Conservation (phyloP, 352 stramenopile genomes). For the Phytophthora fragariae region DNA sequence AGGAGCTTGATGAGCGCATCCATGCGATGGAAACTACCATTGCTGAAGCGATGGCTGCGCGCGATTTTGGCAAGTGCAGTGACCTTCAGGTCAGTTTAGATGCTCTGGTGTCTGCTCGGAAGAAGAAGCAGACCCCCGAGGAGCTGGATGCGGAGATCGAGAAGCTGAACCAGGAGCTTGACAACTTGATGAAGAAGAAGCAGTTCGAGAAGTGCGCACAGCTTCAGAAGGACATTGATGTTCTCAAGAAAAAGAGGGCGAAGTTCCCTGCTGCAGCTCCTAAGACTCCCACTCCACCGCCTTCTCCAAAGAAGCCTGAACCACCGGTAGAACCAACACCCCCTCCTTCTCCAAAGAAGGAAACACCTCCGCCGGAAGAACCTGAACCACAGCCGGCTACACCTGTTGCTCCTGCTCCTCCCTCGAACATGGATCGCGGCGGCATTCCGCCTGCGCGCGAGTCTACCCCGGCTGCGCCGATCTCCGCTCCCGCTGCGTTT, state of each 20-base stretch:
- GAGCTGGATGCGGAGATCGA: constrained; percentile 86
- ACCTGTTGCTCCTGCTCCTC: constrained; percentile 26
- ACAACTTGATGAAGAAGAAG: constrained; percentile 78
- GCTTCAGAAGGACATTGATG: constrained; percentile 88
- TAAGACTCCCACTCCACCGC: constrained; percentile 43
- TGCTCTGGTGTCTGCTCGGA: constrained; percentile 68
- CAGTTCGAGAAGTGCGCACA: constrained; percentile 88
- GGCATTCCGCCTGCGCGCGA: constrained; percentile 32
- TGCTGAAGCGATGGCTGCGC: constrained; percentile 75
- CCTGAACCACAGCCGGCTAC: constrained; percentile 22
- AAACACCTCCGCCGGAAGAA: constrained; percentile 22
- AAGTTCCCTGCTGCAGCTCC: constrained; percentile 54
- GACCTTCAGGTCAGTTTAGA: constrained; percentile 79
- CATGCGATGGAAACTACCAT: constrained; percentile 70
- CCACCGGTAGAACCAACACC: constrained; percentile 35
- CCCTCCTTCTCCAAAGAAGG: constrained; percentile 37
- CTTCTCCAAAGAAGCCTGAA: constrained; percentile 45
- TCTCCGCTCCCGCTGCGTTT: constrained; percentile 59
- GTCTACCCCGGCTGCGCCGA: constrained; percentile 35
- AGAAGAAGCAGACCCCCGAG: constrained; percentile 88
- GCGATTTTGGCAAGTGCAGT: constrained; percentile 83
- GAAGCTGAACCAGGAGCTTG: constrained; percentile 73
- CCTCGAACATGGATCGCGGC: constrained; percentile 44
- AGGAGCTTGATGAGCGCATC: constrained; percentile 87
- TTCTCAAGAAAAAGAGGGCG: constrained; percentile 72